Conservation (phyloP, 345 rosid species). For the Eucalyptus tenuipes region DNA sequence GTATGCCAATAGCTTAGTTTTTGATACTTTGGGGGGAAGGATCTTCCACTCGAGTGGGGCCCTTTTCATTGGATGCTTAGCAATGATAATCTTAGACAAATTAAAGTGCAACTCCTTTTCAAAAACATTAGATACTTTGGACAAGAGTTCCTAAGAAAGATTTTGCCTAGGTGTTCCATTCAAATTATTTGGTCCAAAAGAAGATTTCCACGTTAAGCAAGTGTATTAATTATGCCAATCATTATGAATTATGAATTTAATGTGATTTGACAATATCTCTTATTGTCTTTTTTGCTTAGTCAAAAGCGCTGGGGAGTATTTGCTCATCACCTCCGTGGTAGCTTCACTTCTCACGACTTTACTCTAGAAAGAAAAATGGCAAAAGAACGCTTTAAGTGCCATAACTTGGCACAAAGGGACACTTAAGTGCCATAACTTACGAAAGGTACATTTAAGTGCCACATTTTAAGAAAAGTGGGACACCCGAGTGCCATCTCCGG, state of each 20-base stretch:
- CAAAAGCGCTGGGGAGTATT: neutral
- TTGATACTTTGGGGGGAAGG: accelerated
- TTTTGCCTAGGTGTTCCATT: neutral
- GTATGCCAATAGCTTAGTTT: accelerated
- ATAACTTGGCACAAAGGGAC: no score
- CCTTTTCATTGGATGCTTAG: neutral
- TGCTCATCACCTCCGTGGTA: neutral
- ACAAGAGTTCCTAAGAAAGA: neutral
- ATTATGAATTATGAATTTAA: neutral
- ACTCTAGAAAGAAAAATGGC: no score
- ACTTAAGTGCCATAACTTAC: no score
- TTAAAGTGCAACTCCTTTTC: neutral
- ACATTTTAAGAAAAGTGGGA: no score
- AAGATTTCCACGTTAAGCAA: neutral
- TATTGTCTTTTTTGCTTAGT: neutral
- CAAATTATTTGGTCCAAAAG: neutral
- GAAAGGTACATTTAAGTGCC: no score
- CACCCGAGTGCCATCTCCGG: no score
- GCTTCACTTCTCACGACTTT: neutral
- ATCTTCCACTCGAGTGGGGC: neutral
- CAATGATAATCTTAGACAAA: accelerated
- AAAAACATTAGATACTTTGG: accelerated
- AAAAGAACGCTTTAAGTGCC: no score
- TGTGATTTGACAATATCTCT: neutral
- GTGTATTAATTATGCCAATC: no score